A percentile compares a stretch with the other conserved stretches of the same genome.
Conservation (phyloP, 2,329 filamentous ascomycete species). For the Penicillium brasilianum region DNA sequence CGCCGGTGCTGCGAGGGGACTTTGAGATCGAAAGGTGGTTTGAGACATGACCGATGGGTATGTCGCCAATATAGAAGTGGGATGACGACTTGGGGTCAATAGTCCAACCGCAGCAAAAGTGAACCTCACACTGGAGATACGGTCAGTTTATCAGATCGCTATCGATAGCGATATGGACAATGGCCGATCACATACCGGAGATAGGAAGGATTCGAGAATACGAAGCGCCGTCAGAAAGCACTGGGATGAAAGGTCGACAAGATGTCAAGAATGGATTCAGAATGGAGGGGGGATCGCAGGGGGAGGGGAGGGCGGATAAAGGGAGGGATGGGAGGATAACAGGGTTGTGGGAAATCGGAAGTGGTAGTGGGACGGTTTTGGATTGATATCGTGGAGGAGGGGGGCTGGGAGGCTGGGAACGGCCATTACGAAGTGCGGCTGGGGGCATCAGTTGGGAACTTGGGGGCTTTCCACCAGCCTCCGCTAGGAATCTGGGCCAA, state of each 20-base stretch:
- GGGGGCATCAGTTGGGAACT: conserved; percentile 8
- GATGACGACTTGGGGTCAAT: conserved; percentile 13
- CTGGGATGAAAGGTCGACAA: neutral
- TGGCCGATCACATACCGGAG: conserved; percentile 36
- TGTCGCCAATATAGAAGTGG: conserved; percentile 10
- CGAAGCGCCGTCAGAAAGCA: neutral
- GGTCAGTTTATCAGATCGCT: conserved; percentile 26
- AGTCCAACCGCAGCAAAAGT: conserved; percentile 23
- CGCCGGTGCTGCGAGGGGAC: conserved; percentile 44
- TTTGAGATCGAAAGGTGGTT: conserved; percentile 37
- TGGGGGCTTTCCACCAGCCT: conserved; percentile 22
- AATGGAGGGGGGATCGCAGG: neutral
- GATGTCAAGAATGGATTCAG: neutral
- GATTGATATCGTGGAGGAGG: conserved; percentile 32
- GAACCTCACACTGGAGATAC: conserved; percentile 30
- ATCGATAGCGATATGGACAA: conserved; percentile 14
- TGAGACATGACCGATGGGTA: conserved; percentile 39
- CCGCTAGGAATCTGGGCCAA: conserved; percentile 22
- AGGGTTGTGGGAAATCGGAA: conserved; percentile 16
- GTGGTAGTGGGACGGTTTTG: conserved; percentile 12
- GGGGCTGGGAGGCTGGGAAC: conserved; percentile 36
- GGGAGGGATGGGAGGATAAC: conserved; percentile 17
- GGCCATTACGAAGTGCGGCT: conserved; percentile 28
- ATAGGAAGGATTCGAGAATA: conserved; percentile 5
- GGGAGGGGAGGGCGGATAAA: conserved; percentile 2